Conservation (phyloP, 257 asterid genomes). For the Lantana camara region DNA sequence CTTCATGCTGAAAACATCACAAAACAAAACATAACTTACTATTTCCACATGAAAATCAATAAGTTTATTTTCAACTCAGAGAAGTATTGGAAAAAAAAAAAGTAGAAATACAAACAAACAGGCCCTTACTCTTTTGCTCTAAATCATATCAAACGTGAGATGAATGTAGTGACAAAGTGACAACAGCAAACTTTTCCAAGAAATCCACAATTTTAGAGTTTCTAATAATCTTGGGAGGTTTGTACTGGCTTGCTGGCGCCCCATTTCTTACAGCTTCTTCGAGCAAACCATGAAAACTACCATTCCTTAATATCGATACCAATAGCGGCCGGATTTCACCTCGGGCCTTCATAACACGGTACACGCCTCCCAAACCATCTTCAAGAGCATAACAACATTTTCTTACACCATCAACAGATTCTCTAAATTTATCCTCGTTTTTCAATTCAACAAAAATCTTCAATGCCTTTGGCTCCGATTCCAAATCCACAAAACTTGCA, state of each 20-base stretch:
- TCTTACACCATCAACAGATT: conserved; percentile 22
- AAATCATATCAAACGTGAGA: conserved; percentile 10
- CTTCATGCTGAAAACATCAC: too few relatives aligned
- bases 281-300: conserved; percentile 29
- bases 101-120: too few relatives aligned
- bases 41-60: too few relatives aligned
- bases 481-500: conserved; percentile 22
- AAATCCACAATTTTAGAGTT: conserved; percentile 2
- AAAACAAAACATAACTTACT: too few relatives aligned
- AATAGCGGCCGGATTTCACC: conserved; percentile 35
- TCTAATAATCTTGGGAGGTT: conserved; percentile 31
- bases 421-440: conserved; percentile 6
- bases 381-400: conserved; percentile 32
- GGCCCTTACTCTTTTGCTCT: background rate
- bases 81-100: too few relatives aligned
- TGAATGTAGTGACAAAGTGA: conserved; percentile 1
- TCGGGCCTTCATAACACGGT: conserved; percentile 36
- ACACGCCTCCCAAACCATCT: conserved; percentile 34
- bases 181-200: conserved; percentile 19
- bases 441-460: conserved; percentile 25
- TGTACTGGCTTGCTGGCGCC: conserved; percentile 31
- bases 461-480: conserved; percentile 19
- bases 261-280: conserved; percentile 29
- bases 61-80: too few relatives aligned
- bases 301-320: conserved; percentile 16